Evolutionary conservation across 805 yeast species (phyloP).

Genomic region (Wickerhamiella spandovensis): DNA sequence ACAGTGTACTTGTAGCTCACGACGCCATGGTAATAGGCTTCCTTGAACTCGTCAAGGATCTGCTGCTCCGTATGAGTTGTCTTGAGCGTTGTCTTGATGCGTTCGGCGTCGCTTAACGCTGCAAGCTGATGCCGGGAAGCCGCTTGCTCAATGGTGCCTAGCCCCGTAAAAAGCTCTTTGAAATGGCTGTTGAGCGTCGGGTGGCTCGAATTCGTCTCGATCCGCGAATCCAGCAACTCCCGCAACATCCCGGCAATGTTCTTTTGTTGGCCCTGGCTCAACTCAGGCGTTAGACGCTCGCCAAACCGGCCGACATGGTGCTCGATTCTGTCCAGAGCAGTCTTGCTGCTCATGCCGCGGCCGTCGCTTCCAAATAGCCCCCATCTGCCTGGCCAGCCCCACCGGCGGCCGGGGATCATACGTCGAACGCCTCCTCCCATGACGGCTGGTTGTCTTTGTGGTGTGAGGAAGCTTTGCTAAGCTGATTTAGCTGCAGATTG

Average conservation of each 20-base stretch:
- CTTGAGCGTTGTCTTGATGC: slow-evolving; percentile 4
- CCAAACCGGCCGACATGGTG: slow-evolving; percentile 11
- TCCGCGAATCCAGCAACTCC: slow-evolving; percentile 11
- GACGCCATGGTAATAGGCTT: slow-evolving; percentile 18
- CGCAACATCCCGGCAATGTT: slow-evolving; percentile 11
- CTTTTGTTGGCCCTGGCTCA: neutral
- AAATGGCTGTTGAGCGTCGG: slow-evolving; percentile 14
- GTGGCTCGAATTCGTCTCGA: slow-evolving; percentile 10
- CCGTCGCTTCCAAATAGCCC: neutral
- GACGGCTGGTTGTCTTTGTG: neutral
- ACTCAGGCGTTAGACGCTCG: slow-evolving; percentile 6
- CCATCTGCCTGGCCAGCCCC: too few species aligned
- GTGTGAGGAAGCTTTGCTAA: neutral
- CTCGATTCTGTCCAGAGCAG: slow-evolving; percentile 1
- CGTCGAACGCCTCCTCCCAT: neutral
- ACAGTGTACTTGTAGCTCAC: slow-evolving; percentile 16
- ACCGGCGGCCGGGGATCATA: too few species aligned
- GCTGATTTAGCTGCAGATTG: neutral
- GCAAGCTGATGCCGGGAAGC: neutral
- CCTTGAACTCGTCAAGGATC: slow-evolving; percentile 16
- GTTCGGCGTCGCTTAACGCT: neutral
- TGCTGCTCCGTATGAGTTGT: slow-evolving; percentile 9
- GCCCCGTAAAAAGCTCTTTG: slow-evolving; percentile 14
- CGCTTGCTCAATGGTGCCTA: slow-evolving; percentile 8
- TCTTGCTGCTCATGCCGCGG: neutral